A percentile compares a stretch with the other conserved stretches of the same genome.
Evolutionary conservation across 1,284 basidiomycete genomes (phyloP).

Genomic region (Trametes polyzona): DNA sequence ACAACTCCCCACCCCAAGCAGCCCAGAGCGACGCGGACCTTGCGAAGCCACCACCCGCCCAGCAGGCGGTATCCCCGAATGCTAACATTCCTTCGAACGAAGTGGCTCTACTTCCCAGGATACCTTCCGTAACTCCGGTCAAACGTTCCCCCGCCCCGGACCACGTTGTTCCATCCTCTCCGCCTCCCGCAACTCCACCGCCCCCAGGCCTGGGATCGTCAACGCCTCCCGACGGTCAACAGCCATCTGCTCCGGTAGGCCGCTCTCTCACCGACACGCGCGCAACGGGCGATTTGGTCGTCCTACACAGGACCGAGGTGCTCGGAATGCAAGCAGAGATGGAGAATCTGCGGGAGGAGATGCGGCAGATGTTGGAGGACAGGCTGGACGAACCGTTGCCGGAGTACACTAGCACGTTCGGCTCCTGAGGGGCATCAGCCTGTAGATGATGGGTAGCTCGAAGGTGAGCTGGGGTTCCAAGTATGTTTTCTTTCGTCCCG

Average conservation of each 20-base stretch:
- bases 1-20: background rate
- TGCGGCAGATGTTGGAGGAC: conserved; percentile 31
- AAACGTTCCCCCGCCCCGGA: background rate
- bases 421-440: no score
- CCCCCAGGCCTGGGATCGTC: background rate
- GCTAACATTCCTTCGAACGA: no score
- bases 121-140: no score
- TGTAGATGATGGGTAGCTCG: no score
- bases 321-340: conserved; percentile 31
- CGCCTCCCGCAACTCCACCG: background rate
- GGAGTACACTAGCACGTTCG: conserved; percentile 22
- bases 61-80: no score
- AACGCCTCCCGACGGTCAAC: background rate
- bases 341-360: conserved; percentile 32
- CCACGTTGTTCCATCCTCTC: background rate
- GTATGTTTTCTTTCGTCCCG: background rate
- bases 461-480: no score
- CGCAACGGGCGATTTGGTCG: background rate
- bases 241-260: background rate
- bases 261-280: conserved; percentile 7
- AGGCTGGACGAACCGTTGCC: conserved; percentile 27
- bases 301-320: background rate
- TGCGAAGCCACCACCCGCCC: no score
- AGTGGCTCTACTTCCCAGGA: no score
- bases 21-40: no score